Conservation (phyloP, 164 flowering plant species). For the Macadamia integrifolia region DNA sequence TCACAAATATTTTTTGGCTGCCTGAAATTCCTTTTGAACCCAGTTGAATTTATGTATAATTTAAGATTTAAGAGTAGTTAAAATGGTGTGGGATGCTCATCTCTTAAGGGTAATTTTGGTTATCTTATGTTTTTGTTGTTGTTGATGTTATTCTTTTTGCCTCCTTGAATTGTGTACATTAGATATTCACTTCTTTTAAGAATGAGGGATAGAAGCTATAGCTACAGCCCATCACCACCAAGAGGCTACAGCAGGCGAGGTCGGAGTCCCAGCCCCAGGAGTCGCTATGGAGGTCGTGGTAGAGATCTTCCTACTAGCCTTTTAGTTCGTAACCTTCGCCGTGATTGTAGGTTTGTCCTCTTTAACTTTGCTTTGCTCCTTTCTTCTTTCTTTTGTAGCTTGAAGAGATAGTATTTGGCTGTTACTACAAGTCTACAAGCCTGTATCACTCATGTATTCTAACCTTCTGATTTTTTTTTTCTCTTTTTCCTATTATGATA, state of each 20-base stretch:
- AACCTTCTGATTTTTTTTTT: not conserved
- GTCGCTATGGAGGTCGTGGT: constrained; percentile 51
- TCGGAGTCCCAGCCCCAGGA: constrained; percentile 77
- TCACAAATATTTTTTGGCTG: no score
- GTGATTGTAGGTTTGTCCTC: constrained; percentile 61
- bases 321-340: constrained; percentile 82
- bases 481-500: no score
- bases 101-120: no score
- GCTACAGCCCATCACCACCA: constrained; percentile 72
- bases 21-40: no score
- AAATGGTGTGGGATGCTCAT: no score
- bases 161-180: no score
- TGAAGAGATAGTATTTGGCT: no score
- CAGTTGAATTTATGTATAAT: no score
- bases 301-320: constrained; percentile 87
- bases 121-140: no score
- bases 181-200: not conserved
- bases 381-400: not conserved
- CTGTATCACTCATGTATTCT: not conserved
- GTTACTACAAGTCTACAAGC: not conserved
- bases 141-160: no score
- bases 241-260: constrained; percentile 62
- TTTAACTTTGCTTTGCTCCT: not conserved
- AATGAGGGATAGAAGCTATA: constrained; percentile 95
- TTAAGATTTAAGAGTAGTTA: no score